A percentile compares a stretch with the other conserved stretches of the same genome.
These are phyloP conservation scores for Aspergillus alliaceus DNA, from an alignment of 2,329 filamentous ascomycete species.

Conservation along the genomic window DNA sequence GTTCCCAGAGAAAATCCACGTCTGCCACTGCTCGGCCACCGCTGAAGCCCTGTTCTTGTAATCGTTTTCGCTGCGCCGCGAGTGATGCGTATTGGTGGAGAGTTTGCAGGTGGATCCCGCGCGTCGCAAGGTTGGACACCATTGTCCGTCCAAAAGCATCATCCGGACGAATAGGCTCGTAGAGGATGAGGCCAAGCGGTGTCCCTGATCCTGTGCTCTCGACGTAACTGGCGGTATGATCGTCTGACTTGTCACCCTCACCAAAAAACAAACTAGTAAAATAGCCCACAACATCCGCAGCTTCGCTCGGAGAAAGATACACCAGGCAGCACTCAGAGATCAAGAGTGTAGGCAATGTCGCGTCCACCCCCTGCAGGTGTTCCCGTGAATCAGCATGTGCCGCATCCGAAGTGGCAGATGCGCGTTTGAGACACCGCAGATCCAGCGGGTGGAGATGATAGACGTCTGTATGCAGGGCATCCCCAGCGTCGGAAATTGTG, in stretches of 20 bases:
- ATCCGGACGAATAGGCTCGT: conserved; percentile 82
- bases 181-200: conserved; percentile 67
- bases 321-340: conserved; percentile 95
- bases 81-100: conserved; percentile 70
- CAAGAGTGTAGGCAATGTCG: conserved; percentile 72
- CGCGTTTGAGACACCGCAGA: conserved; percentile 57
- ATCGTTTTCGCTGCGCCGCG: conserved; percentile 65
- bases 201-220: conserved; percentile 31
- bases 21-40: conserved; percentile 57
- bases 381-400: conserved; percentile 1
- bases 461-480: conserved; percentile 46
- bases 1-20: conserved; percentile 71
- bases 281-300: conserved; percentile 63
- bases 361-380: conserved; percentile 50
- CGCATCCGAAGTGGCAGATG: background rate
- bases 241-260: background rate
- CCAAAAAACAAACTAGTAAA: conserved; percentile 57
- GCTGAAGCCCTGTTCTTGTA: conserved; percentile 67
- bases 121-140: conserved; percentile 80
- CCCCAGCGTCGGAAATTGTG: conserved; percentile 38
- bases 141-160: conserved; percentile 91
- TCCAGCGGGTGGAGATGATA: conserved; percentile 67
- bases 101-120: conserved; percentile 82
- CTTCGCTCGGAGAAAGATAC: conserved; percentile 70
- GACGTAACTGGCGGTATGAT: conserved; percentile 6